Evolutionary conservation across 2,329 filamentous ascomycete species (phyloP).

Genomic region (Talaromyces rugulosus): DNA sequence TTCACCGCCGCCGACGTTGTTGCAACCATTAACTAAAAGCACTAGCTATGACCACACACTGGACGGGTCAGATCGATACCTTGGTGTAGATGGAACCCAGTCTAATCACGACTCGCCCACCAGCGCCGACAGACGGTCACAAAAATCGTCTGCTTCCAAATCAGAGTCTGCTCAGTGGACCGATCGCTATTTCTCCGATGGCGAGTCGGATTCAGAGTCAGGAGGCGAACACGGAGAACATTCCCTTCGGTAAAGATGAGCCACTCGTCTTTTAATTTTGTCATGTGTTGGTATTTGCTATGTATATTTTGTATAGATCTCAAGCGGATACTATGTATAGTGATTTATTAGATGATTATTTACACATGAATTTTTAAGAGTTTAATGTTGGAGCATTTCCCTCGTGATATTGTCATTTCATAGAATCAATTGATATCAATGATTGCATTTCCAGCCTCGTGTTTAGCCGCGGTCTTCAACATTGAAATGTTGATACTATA

Average conservation of each 20-base stretch:
- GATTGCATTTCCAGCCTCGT: neutral
- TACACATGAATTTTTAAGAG: neutral
- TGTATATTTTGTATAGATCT: neutral
- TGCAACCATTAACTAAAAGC: neutral
- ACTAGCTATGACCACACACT: neutral
- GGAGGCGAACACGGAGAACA: conserved; percentile 19
- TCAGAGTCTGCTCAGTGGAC: conserved; percentile 62
- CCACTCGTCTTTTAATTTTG: neutral
- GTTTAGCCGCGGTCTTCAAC: too few species aligned
- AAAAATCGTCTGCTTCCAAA: conserved; percentile 17
- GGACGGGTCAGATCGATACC: neutral
- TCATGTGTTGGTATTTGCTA: neutral
- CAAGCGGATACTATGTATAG: neutral
- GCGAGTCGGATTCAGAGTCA: conserved; percentile 39
- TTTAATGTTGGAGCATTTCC: neutral
- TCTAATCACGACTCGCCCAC: neutral
- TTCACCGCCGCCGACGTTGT: conserved; percentile 1
- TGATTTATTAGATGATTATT: neutral
- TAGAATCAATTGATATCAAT: neutral
- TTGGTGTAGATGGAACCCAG: neutral
- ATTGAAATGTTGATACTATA: too few species aligned
- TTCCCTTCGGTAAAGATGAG: neutral
- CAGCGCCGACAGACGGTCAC: conserved; percentile 1
- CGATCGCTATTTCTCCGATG: conserved; percentile 57
- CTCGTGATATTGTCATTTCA: neutral